Conservation (phyloP, 2,329 filamentous ascomycete species). For the Cordyceps farinosa region DNA sequence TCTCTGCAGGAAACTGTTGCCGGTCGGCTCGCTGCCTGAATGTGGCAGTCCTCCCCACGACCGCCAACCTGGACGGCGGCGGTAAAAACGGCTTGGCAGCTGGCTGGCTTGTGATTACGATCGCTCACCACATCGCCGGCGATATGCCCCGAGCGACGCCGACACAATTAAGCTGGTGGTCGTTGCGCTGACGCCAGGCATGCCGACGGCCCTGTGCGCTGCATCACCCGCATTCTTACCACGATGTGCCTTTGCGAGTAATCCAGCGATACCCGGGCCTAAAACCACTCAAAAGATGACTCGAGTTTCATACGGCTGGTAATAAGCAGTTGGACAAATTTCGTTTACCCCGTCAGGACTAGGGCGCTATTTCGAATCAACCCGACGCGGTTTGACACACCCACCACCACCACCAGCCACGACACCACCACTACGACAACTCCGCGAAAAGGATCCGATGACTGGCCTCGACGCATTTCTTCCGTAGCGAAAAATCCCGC, state of each 20-base stretch:
- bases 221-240: conserved; percentile 11
- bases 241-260: conserved; percentile 5
- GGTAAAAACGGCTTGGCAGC: background rate
- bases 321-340: background rate
- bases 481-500: background rate
- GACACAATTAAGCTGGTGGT: background rate
- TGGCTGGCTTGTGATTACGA: background rate
- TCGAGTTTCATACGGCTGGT: background rate
- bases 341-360: conserved; percentile 5
- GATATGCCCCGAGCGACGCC: conserved; percentile 3
- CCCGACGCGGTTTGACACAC: background rate
- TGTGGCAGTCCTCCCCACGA: background rate
- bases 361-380: background rate
- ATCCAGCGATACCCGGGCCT: conserved; percentile 8
- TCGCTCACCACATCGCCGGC: background rate
- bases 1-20: background rate
- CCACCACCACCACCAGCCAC: background rate
- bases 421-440: background rate
- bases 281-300: conserved; percentile 2
- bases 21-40: conserved; percentile 1
- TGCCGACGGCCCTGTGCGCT: conserved; percentile 6
- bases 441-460: background rate
- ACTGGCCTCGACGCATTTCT: background rate
- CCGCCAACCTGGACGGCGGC: background rate
- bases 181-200: conserved; percentile 12